Base-by-base conservation (phyloP, 2,329 filamentous ascomycete genomes). In the Eutypa lata region DNA sequence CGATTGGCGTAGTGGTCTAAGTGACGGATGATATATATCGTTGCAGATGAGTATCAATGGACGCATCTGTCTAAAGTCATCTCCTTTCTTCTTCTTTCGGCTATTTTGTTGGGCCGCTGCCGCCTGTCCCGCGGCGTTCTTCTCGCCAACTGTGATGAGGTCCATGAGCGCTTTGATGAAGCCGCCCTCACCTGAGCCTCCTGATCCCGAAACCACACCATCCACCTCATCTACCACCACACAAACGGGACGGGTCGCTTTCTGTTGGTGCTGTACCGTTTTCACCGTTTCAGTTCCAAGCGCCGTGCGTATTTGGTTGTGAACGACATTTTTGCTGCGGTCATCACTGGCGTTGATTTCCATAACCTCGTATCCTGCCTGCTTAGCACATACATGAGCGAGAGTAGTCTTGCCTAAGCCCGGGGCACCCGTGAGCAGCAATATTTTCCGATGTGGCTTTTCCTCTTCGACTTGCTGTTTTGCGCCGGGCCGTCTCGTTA, bases 291-390 rank as follows among this genome's bases (percentile, higher is more conserved):
- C 93, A 0, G 94, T 99, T 0, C 90, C 92, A 33, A 99, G 80
- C 68, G 90, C 93, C 52, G 96, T 96, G 61, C 90, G 83, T 59
- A 99, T 97, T 16, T 91, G 83, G 7, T 90, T 91, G 67, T 90
- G 94, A 35, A 99, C 94, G 2, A 99, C 91, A 64, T 93, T 86
- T 28, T 83, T 81, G 65, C 91, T 96, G 63, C 94, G 82, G 67
- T 99, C 95, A 66, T 99, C 94, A 63, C 93, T 97, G 8, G 95
- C 94, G 64, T 99, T 99, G 72, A 99, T 96, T 68, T 99, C 94
- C 66, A 97, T 82, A 1, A 96, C 89, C 65, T 97, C 94, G 64
- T 99, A 99, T 0, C 94, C 94, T 5, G 94, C 94, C 71, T 99
- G 94, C 61, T 81, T 87, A 0, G 95, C 95, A 68, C 94, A 97